A percentile compares a stretch with the other conserved stretches of the same genome.
phyloP scores from a whole-genome alignment of 2,329 filamentous ascomycete genomes.

The Talaromyces sp. region DNA sequence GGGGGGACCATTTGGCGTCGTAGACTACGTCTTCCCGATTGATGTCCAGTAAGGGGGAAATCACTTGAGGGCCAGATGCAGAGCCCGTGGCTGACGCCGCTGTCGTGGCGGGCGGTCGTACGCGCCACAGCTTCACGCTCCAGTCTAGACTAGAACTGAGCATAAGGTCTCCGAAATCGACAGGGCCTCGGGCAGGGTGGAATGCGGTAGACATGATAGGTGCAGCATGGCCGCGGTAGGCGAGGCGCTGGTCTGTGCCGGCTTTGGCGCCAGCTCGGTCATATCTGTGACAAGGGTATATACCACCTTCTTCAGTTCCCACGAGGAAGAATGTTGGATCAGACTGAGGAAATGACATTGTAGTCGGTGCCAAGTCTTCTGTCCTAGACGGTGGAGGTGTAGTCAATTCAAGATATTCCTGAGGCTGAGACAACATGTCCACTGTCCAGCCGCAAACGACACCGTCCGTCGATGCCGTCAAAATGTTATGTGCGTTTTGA shows the following conservation, averaged over 20 bases:
- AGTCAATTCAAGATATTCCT: constrained; percentile 84
- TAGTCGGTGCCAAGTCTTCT: constrained; percentile 91
- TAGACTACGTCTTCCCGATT: constrained; percentile 95
- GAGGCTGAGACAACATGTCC: constrained; percentile 94
- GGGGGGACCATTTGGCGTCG: constrained; percentile 89
- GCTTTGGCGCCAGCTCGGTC: constrained; percentile 96
- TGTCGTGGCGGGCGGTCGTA: constrained; percentile 53
- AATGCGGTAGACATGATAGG: constrained; percentile 96
- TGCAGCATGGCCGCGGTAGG: constrained; percentile 84
- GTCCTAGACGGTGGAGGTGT: constrained; percentile 83
- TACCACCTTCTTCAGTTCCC: constrained; percentile 92
- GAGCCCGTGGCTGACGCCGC: constrained; percentile 34
- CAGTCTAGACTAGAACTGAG: constrained; percentile 91
- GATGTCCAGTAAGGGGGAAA: constrained; percentile 80
- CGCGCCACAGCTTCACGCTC: constrained; percentile 96
- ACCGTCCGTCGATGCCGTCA: constrained; percentile 93
- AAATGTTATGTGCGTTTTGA: constrained; percentile 97
- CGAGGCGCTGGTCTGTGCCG: constrained; percentile 82
- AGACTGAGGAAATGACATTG: constrained; percentile 87
- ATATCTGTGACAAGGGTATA: constrained; percentile 95
- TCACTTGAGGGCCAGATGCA: constrained; percentile 40
- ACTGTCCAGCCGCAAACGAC: constrained; percentile 97
- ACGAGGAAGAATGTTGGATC: constrained; percentile 98
- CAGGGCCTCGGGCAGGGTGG: constrained; percentile 84
- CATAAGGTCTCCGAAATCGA: constrained; percentile 91